Evolutionary conservation across 345 rosid genomes (phyloP), one percentile per base, ranked within the genome.

Genomic region (Garcia nutans): DNA sequence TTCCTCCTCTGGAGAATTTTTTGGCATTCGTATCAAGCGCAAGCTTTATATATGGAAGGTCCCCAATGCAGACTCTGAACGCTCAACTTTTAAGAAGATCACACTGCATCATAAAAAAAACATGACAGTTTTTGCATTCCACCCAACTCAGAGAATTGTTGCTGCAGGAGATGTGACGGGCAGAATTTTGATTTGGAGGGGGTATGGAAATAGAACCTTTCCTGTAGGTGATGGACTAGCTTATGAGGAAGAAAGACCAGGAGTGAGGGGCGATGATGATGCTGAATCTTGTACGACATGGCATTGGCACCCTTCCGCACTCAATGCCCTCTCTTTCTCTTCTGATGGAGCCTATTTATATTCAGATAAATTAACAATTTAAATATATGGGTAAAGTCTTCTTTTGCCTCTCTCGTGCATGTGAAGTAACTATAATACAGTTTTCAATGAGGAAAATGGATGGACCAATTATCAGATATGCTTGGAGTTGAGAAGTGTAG

Each of bases 161-260:
- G 98, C 91, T 37, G 97, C 92, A 15, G 99, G 98, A 73, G 99
- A 96, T 88, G 88, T 82, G 50, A 90, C 96, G 0, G 99, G 99
- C 65, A 92, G 99, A 84, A 84, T 96, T 81, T 87, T 96, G 75
- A 84, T 91, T 56, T 96, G 98, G 98, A 96, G 98, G 82, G 89
- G 89, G 69, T 83, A 87, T 70, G 99, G 99, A 68, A 85, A 83
- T 74, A 87, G 79, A 79, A 75, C 83, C 52, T 87, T 87, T 85
- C 71, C 84, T 28, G 67, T 3, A 10, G 74, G 79, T 72, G 82
- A 83, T 58, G 80, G 54, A 56, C 56, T 47, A 79, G 63, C 23
- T 56, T 81, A 76, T 78, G 80, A 86, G 65, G 97, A 88, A 78
- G 97, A 92, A 68, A 93, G 84, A 55, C 93, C 98, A 71, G 97